phyloP scores from a whole-genome alignment of 108 stramenopile genomes.

The Skeletonema tropicum region DNA sequence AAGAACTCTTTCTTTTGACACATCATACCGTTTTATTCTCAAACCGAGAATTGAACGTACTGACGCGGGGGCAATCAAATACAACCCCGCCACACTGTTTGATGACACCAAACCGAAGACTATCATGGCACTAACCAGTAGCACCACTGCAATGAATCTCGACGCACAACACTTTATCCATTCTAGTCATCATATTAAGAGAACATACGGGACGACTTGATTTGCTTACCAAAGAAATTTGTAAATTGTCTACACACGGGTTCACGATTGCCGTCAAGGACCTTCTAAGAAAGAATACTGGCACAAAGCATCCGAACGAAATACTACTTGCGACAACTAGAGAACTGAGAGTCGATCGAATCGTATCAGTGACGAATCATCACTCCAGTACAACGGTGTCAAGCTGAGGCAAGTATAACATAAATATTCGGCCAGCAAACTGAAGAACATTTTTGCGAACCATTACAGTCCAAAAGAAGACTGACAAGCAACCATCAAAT shows the following conservation, averaged over 20 bases:
- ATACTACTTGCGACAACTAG: background rate
- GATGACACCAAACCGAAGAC: background rate
- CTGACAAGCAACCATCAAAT: background rate
- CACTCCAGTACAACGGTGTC: background rate
- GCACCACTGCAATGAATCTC: background rate
- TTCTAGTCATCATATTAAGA: background rate
- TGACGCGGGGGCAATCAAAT: background rate
- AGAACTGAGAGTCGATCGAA: too few relatives aligned
- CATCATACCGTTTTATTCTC: background rate
- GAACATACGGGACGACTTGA: background rate
- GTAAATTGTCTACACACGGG: background rate
- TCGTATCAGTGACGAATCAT: background rate
- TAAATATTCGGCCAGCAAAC: background rate
- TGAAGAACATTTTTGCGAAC: background rate
- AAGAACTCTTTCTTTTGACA: background rate
- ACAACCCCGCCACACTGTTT: background rate
- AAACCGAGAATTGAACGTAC: background rate
- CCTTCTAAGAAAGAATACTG: background rate
- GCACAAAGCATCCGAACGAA: background rate
- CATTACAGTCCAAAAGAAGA: background rate
- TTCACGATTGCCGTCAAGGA: background rate
- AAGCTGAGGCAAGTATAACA: background rate
- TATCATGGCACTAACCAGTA: background rate
- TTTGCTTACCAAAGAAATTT: background rate
- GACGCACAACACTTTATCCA: background rate